Base-by-base conservation (phyloP, 352 stramenopile species). In the Globisporangium lucens region DNA sequence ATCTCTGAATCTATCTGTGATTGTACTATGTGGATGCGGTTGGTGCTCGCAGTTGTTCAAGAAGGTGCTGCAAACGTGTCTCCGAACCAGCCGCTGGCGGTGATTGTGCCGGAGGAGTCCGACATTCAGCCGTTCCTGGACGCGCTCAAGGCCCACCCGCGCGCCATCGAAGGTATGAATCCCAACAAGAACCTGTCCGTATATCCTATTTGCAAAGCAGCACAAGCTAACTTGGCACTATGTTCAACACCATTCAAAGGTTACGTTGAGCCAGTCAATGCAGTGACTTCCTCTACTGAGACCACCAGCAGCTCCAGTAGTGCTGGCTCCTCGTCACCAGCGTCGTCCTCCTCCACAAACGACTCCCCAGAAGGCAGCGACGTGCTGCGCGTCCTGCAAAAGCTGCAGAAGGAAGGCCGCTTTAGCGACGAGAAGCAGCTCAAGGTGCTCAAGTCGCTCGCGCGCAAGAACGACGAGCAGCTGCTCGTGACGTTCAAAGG, bases 371-470 rank as follows among this genome's bases (percentile, higher is more conserved):
- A 87, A 64, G 69, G 77, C 70, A 87, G 82, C 47, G 85, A 90
- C 30, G 79, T 96, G 57, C 77, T 96, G 56, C 85, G 86, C 8
- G 75, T 81, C 69, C 70, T 96, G 58, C 79, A 87, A 64, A 85
- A 91, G 59, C 70, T 96, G 66, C 78, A 96, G 41, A 94, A 96
- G 63, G 88, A 94, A 58, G 86, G 88, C 5, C 75, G 73, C 36
- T 89, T 96, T 58, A 64, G 72, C 56, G 74, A 90, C 56, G 88
- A 92, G 43, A 78, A 77, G 59, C 66, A 78, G 22, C 76, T 92
- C 43, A 96, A 96, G 64, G 68, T 83, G 67, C 79, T 96, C 56
- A 96, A 94, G 70, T 94, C 86, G 52, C 78, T 94, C 20, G 88
- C 88, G 56, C 85, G 88, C 56, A 96, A 94, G 72, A 91, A 89